Conservation (phyloP, 2,329 filamentous ascomycete species). For the Fusarium luffae region DNA sequence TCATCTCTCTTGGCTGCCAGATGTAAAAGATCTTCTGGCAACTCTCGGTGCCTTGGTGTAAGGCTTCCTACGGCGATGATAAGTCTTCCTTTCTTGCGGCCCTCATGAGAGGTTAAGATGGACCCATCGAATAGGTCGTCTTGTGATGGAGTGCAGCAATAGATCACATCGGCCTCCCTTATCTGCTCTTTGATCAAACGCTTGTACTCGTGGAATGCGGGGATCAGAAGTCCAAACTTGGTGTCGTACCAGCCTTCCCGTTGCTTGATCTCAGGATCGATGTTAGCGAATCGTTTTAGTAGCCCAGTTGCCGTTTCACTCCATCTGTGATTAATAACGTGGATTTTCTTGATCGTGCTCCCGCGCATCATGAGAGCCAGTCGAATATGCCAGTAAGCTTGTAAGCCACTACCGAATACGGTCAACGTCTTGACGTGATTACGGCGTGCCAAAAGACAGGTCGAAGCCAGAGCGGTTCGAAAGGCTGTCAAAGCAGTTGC, state of each 20-base stretch:
- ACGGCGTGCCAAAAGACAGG: constrained; percentile 73
- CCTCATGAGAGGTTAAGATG: constrained; percentile 78
- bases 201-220: constrained; percentile 73
- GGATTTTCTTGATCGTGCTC: constrained; percentile 77
- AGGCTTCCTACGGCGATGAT: constrained; percentile 78
- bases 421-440: constrained; percentile 78
- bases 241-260: constrained; percentile 72
- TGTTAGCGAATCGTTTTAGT: constrained; percentile 59
- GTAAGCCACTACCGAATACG: constrained; percentile 88
- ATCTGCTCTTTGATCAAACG: constrained; percentile 78
- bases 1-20: constrained; percentile 66
- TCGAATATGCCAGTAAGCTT: constrained; percentile 95
- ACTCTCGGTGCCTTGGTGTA: constrained; percentile 80
- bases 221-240: constrained; percentile 76
- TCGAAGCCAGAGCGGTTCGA: constrained; percentile 78
- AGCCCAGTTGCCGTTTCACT: constrained; percentile 65
- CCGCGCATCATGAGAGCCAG: constrained; percentile 81
- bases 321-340: constrained; percentile 84
- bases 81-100: constrained; percentile 75
- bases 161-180: constrained; percentile 80
- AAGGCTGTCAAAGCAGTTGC: constrained; percentile 82
- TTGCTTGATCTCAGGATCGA: constrained; percentile 58
- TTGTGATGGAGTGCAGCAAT: constrained; percentile 85
- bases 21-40: constrained; percentile 79
- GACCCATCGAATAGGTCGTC: constrained; percentile 78